Evolutionary conservation across 1,139 yeast species (phyloP).

Genomic region (Kodamaea ohmeri): DNA sequence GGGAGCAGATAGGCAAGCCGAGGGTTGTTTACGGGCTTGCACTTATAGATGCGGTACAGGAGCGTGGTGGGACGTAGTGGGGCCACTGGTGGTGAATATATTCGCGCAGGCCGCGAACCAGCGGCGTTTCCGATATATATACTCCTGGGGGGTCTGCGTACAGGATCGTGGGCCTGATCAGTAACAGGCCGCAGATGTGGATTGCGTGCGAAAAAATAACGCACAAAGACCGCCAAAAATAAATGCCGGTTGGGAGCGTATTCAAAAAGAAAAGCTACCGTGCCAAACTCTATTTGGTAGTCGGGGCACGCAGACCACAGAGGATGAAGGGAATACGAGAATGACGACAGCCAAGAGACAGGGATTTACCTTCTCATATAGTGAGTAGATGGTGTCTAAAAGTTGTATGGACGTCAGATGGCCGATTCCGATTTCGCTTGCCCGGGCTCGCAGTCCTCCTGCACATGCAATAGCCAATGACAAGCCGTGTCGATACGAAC

Average conservation of each 20-base stretch:
- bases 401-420: too few relatives aligned
- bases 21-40: background rate
- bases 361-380: too few relatives aligned
- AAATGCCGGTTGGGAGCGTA: background rate
- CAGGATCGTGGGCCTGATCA: constrained; percentile 3
- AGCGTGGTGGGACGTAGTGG: background rate
- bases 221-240: constrained; percentile 2
- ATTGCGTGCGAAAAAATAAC: constrained; percentile 3
- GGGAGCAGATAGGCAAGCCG: background rate
- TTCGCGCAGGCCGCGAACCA: constrained; percentile 1
- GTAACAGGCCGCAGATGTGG: constrained; percentile 6
- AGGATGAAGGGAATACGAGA: too few relatives aligned
- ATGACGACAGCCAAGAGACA: too few relatives aligned
- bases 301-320: too few relatives aligned
- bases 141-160: constrained; percentile 2
- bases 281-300: constrained; percentile 1
- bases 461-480: background rate
- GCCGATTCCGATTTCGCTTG: background rate
- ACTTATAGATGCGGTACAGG: background rate
- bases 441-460: background rate
- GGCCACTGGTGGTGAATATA: background rate
- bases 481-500: too few relatives aligned
- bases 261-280: constrained; percentile 3
- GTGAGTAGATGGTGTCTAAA: too few relatives aligned
- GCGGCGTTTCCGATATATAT: constrained; percentile 2